phyloP scores from a whole-genome alignment of 257 asterid species.

The Solanum paucissectum region DNA sequence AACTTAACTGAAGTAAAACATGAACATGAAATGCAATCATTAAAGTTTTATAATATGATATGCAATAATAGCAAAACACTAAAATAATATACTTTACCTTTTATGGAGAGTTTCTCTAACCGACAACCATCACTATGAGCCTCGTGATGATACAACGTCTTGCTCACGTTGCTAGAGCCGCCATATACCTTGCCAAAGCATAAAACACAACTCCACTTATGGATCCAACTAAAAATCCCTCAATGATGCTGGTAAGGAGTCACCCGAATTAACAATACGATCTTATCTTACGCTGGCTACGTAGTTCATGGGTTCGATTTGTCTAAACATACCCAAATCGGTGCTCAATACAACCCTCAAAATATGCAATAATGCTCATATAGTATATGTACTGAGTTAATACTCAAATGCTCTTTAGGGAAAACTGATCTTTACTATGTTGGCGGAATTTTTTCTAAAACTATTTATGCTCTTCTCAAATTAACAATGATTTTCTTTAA shows the following conservation, averaged over 20 bases:
- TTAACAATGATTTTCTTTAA: not conserved
- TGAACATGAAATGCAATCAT: too few species aligned
- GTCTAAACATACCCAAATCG: not conserved
- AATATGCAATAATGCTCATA: not conserved
- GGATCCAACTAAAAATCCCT: not conserved
- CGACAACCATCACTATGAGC: too few species aligned
- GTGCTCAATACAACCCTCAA: not conserved
- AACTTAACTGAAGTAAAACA: too few species aligned
- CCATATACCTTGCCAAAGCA: not conserved
- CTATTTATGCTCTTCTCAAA: not conserved
- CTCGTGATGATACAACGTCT: too few species aligned
- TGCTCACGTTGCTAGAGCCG: too few species aligned
- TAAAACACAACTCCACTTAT: not conserved
- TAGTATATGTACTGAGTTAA: not conserved
- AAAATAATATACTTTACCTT: too few species aligned
- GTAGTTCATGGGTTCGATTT: not conserved
- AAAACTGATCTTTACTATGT: not conserved
- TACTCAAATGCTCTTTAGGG: not conserved
- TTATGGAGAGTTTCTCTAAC: too few species aligned
- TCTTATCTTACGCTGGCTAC: not conserved
- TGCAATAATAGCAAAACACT: too few species aligned
- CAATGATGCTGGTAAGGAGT: not conserved
- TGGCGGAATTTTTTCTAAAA: too few species aligned
- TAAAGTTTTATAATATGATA: too few species aligned
- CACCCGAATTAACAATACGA: not conserved